phyloP scores from a whole-genome alignment of 176 grass and related monocot species.

The Aegilops sharonensis region DNA sequence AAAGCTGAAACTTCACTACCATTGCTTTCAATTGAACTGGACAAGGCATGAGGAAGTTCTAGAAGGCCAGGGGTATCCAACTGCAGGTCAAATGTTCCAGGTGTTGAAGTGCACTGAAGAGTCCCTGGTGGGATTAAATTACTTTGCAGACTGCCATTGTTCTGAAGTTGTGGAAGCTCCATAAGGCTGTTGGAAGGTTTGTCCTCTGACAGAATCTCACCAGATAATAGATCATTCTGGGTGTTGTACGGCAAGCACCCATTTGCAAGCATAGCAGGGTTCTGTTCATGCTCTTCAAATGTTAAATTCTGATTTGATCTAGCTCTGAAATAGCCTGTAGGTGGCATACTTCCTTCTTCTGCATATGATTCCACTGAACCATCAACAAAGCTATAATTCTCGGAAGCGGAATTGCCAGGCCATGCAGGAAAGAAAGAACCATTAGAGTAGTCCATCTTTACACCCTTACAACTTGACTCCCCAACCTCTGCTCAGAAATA shows the following conservation, averaged over 20 bases:
- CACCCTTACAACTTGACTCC: not conserved
- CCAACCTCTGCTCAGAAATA: constrained; percentile 18
- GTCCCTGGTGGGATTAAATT: constrained; percentile 20
- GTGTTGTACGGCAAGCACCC: constrained; percentile 14
- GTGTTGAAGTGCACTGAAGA: constrained; percentile 29
- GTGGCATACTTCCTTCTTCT: constrained; percentile 30
- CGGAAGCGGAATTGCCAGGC: constrained; percentile 39
- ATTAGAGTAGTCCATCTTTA: constrained; percentile 38
- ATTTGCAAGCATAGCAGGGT: constrained; percentile 27
- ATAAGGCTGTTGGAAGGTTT: constrained; percentile 17
- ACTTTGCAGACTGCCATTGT: constrained; percentile 20
- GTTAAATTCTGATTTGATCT: constrained; percentile 36
- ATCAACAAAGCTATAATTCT: constrained; percentile 36
- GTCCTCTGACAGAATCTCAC: constrained; percentile 26
- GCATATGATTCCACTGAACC: constrained; percentile 42
- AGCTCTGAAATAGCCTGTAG: constrained; percentile 31
- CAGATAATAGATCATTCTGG: constrained; percentile 28
- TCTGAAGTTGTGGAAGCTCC: constrained; percentile 40
- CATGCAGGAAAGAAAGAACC: constrained; percentile 50
- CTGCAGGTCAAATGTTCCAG: constrained; percentile 35
- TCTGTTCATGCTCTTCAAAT: constrained; percentile 29
- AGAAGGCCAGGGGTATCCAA: constrained; percentile 35
- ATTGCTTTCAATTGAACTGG: constrained; percentile 62
- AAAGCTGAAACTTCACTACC: constrained; percentile 52
- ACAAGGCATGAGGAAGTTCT: constrained; percentile 40